These are phyloP conservation scores for Thamnidium elegans DNA, from an alignment of 192 early-diverging fungal genomes.

Conservation along the genomic window DNA sequence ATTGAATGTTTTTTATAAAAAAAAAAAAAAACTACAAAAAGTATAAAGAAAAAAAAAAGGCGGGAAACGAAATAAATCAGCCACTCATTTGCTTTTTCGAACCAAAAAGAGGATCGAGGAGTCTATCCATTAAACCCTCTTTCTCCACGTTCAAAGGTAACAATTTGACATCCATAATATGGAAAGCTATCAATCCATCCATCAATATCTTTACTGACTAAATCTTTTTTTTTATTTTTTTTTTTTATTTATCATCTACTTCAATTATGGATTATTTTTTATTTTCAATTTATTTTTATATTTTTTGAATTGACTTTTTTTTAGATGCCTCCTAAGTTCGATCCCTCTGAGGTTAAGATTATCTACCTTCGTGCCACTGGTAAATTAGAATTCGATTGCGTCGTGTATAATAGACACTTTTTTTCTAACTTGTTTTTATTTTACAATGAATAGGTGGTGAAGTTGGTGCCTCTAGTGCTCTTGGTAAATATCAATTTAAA, in stretches of 20 bases:
- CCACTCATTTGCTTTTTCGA: background rate
- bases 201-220: background rate
- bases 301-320: background rate
- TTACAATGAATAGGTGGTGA: constrained; percentile 17
- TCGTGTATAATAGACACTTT: no score
- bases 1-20: background rate
- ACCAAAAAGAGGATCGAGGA: background rate
- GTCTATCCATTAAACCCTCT: constrained; percentile 8
- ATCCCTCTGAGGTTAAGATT: constrained; percentile 74
- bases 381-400: background rate
- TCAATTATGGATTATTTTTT: no score
- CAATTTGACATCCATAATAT: background rate
- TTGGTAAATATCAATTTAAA: constrained; percentile 43
- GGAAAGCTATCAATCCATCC: background rate
- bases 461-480: constrained; percentile 90
- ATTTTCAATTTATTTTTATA: background rate
- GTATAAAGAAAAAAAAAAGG: no score
- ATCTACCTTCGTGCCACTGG: constrained; percentile 96
- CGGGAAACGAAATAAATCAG: background rate
- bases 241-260: background rate
- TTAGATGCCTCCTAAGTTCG: constrained; percentile 79
- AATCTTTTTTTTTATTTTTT: background rate
- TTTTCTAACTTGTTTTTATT: background rate
- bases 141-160: constrained; percentile 14
- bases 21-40: background rate